Evolutionary conservation across 2,329 filamentous ascomycete species (phyloP).

Genomic region (Cercospora canescens): DNA sequence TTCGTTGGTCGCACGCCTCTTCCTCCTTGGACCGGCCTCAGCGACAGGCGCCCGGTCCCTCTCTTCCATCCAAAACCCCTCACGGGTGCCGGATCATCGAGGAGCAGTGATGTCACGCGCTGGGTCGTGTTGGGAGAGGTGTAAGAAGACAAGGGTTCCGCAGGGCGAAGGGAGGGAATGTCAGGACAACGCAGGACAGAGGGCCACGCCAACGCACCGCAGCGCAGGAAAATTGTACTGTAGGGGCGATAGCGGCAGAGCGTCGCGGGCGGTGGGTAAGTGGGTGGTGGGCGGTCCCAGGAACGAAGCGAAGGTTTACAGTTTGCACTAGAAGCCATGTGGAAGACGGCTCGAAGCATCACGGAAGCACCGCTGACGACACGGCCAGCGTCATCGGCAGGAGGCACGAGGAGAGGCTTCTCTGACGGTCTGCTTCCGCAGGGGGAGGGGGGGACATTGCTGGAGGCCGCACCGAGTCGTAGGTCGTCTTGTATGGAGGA

Average conservation of each 20-base stretch:
- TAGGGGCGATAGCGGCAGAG: background rate
- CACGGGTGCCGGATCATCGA: background rate
- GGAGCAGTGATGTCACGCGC: background rate
- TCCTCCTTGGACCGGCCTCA: background rate
- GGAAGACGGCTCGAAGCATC: background rate
- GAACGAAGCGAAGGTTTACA: background rate
- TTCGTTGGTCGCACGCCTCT: slow-evolving; percentile 11
- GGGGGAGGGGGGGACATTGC: too few species aligned
- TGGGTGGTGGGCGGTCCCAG: background rate
- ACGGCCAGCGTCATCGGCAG: background rate
- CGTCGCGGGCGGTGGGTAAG: background rate
- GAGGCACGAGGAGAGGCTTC: background rate
- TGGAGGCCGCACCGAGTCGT: too few species aligned
- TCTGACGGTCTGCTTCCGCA: too few species aligned
- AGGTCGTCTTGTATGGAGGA: too few species aligned
- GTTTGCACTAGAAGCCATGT: background rate
- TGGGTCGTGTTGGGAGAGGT: background rate
- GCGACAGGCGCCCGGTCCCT: slow-evolving; percentile 6
- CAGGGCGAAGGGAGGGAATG: background rate
- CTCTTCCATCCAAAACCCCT: slow-evolving; percentile 3
- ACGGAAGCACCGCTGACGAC: slow-evolving; percentile 1
- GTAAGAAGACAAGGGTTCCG: background rate
- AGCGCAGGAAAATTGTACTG: background rate
- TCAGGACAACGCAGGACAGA: background rate
- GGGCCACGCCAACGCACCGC: background rate